Base-by-base conservation (phyloP, 495 filamentous ascomycete genomes). In the Chlorociboria aeruginascens region DNA sequence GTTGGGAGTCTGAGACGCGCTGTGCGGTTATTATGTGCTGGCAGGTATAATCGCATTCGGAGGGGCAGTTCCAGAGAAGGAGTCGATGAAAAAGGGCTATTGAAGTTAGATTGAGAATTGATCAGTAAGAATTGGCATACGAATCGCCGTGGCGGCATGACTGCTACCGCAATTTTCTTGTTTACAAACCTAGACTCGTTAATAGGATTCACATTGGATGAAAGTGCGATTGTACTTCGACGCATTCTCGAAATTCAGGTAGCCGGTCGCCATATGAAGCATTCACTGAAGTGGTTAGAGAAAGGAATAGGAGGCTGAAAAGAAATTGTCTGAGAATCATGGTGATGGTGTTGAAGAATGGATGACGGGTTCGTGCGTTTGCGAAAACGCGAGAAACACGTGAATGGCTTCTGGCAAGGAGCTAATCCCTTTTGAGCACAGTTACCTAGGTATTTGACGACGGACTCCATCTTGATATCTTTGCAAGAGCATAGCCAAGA, bases 41-140 rank as follows among this genome's bases (percentile, higher is more conserved):
- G 72, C 92, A 98, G 40, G 85, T 84, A 72, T 98, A 95, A 70
- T 98, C 92, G 75, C 92, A 98, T 74, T 98, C 90, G 58, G 81
- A 63, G 32, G 87, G 79, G 68, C 92, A 98, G 55, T 69, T 71
- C 83, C 83, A 88, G 63, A 86, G 63, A 57, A 86, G 77, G 53
- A 88, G 70, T 32, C 77, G 78, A 64, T 71, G 83, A 59, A 79
- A 72, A 61, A 86, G 57, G 50, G 83, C 82, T 79, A 61, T 25
- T 11, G 31, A 31, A 29, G 47, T 61, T 52, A 52, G 52, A 36
- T 33, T 39, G 36, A 16, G 6, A 29, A 10, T 25, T 20, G 14
- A 28, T 53, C 37, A 45, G 43, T 8, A 13, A 35, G 17, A 14
- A 28, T n/a, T 12, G 8, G 28, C 54, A 32, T 50, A 65, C 75